Conservation (phyloP, 495 filamentous ascomycete species). For the Aspergillus diversus region DNA sequence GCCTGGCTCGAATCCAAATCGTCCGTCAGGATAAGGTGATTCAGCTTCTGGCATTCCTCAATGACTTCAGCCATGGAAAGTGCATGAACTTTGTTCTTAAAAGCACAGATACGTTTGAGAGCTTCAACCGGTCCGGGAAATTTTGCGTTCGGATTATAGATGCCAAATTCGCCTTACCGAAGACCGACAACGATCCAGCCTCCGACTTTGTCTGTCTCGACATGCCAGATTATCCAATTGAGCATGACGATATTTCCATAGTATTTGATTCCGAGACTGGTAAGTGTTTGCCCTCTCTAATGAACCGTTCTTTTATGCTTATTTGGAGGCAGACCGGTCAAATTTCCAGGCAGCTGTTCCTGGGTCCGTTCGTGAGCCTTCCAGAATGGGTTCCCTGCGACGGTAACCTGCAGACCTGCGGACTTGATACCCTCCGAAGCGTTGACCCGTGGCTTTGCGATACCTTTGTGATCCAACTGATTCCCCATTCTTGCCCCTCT, state of each 20-base stretch:
- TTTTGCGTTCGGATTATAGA: slow-evolving; percentile 75
- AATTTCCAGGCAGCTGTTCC: slow-evolving; percentile 51
- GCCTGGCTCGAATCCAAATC: slow-evolving; percentile 73
- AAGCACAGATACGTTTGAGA: slow-evolving; percentile 78
- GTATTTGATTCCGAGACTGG: slow-evolving; percentile 77
- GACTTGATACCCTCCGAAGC: background rate
- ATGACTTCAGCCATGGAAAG: slow-evolving; percentile 75
- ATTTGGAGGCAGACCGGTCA: slow-evolving; percentile 43
- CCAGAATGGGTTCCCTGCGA: slow-evolving; percentile 54
- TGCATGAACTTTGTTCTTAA: slow-evolving; percentile 88
- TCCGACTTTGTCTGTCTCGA: slow-evolving; percentile 80
- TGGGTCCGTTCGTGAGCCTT: slow-evolving; percentile 50
- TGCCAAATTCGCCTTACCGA: slow-evolving; percentile 86
- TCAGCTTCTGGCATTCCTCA: slow-evolving; percentile 81
- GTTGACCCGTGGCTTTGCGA: too few relatives aligned
- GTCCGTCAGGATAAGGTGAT: slow-evolving; percentile 70
- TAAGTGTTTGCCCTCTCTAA: slow-evolving; percentile 48
- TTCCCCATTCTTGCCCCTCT: slow-evolving; percentile 2
- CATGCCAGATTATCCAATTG: slow-evolving; percentile 81
- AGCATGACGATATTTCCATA: slow-evolving; percentile 88
- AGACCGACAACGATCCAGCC: slow-evolving; percentile 57
- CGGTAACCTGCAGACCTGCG: slow-evolving; percentile 32
- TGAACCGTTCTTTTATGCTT: background rate
- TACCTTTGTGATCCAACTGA: background rate
- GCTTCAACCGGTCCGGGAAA: slow-evolving; percentile 66